A percentile compares a stretch with the other conserved stretches of the same genome.
Evolutionary conservation across 2,329 filamentous ascomycete species (phyloP).

Genomic region (Ophiocordyceps sinensis): DNA sequence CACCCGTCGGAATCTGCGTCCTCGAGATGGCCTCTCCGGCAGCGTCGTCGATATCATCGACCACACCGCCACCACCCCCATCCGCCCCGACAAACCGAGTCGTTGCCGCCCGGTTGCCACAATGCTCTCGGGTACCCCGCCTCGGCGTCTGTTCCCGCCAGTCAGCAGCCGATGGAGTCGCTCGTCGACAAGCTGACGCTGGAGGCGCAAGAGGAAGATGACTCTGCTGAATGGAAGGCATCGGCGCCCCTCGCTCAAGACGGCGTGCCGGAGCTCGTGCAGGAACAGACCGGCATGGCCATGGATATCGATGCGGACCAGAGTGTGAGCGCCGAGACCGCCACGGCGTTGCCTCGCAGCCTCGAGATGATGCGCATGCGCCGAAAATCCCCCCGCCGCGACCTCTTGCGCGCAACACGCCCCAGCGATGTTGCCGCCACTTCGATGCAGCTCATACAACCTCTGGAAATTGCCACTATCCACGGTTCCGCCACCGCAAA

Average conservation of each 20-base stretch:
- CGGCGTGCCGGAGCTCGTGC: neutral
- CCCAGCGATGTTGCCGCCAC: neutral
- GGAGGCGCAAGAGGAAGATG: neutral
- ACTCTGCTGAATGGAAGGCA: neutral
- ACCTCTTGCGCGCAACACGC: neutral
- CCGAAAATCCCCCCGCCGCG: neutral
- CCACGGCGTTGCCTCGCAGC: neutral
- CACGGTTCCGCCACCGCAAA: neutral
- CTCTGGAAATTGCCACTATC: neutral
- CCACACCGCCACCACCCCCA: too few species aligned
- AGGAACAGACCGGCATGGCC: neutral
- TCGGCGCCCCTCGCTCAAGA: neutral
- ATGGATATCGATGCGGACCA: slow-evolving; percentile 1
- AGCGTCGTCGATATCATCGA: too few species aligned
- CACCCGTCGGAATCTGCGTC: too few species aligned
- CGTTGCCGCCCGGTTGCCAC: too few species aligned
- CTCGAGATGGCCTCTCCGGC: too few species aligned
- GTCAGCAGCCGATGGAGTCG: slow-evolving; percentile 1
- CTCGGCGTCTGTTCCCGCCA: too few species aligned
- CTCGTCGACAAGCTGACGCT: slow-evolving; percentile 1
- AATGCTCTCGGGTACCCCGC: neutral
- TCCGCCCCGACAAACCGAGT: too few species aligned
- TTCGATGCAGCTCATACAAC: neutral
- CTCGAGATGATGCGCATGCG: slow-evolving; percentile 1
- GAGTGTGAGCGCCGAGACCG: neutral